These are phyloP conservation scores for Sanghuangporus weigelae DNA, from an alignment of 1,284 basidiomycete genomes.

Conservation along the genomic window DNA sequence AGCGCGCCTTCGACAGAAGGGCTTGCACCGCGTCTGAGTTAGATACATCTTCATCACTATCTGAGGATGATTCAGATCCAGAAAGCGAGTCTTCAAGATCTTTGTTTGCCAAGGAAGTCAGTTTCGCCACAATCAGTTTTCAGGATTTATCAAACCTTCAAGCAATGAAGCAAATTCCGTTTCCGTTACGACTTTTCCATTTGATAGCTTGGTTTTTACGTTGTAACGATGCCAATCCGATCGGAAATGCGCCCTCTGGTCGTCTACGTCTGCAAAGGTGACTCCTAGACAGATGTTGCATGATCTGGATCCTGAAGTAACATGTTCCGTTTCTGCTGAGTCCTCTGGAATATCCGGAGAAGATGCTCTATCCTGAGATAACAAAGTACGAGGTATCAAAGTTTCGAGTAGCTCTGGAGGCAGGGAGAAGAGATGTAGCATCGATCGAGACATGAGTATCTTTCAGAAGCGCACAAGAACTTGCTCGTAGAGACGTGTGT, in stretches of 20 bases:
- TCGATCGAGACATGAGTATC: slow-evolving; percentile 6
- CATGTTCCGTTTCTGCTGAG: slow-evolving; percentile 16
- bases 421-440: slow-evolving; percentile 56
- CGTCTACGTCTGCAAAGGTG: slow-evolving; percentile 69
- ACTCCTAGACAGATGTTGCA: slow-evolving; percentile 78
- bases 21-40: slow-evolving; percentile 63
- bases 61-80: slow-evolving; percentile 75
- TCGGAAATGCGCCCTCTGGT: slow-evolving; percentile 85
- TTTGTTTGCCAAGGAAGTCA: slow-evolving; percentile 28
- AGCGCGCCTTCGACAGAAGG: slow-evolving; percentile 60
- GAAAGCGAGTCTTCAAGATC: slow-evolving; percentile 86
- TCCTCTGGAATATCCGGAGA: background rate
- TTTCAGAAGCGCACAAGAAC: background rate
- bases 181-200: slow-evolving; percentile 60
- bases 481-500: background rate
- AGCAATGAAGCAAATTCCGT: slow-evolving; percentile 71
- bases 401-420: slow-evolving; percentile 62
- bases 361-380: slow-evolving; percentile 22
- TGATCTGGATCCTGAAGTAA: slow-evolving; percentile 41
- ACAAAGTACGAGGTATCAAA: slow-evolving; percentile 57
- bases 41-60: slow-evolving; percentile 41
- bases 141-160: slow-evolving; percentile 51
- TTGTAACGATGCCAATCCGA: slow-evolving; percentile 99
- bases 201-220: slow-evolving; percentile 73
- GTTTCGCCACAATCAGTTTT: background rate